Evolutionary conservation across 345 rosid species (phyloP), one percentile per base, ranked within the genome.

Genomic region (Murraya koenigii): DNA sequence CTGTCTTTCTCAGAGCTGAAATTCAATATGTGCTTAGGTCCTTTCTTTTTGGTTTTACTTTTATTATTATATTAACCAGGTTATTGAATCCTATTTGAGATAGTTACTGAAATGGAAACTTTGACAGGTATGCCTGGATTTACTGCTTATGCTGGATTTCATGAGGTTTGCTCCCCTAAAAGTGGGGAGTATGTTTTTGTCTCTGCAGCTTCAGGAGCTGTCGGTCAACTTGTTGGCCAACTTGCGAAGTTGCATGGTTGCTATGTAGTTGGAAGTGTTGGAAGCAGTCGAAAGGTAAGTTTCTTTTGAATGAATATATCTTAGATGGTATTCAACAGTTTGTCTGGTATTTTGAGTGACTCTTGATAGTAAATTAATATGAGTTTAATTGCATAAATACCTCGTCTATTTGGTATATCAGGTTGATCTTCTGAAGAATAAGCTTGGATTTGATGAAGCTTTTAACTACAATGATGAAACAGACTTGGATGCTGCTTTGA

Each of bases 141-240:
- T 77, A 92, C 97, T 41, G 97, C 97, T 59, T 90, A 89, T 75
- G 91, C 79, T 58, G 94, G 97, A 77, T 87, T 92, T 66, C 71
- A 84, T 20, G 92, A 92, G 83, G 84, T 90, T 32, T 92, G 91
- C 28, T 79, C 87, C 78, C 97, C 97, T 2, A 85, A 81, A 75
- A 79, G 82, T 75, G 94, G 89, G 30, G 94, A 92, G 0, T 76
- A 62, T 47, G 88, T 92, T 70, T 90, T 90, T 69, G 90, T 92
- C 44, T 92, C 94, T 76, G 94, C 94, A 1, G 92, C 92, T 74
- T 86, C 94, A 2, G 94, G 95, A 61, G 95, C 95, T 1, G 93
- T 89, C 9, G 95, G 95, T 28, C 95, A 91, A 75, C 92, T 91
- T 82, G 94, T 90, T 70, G 96, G 96, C 30, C 96, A 92, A 81